Evolutionary conservation across 805 yeast genomes (phyloP), one percentile per base, ranked within the genome.

Genomic region (Ogataea pilisensis): DNA sequence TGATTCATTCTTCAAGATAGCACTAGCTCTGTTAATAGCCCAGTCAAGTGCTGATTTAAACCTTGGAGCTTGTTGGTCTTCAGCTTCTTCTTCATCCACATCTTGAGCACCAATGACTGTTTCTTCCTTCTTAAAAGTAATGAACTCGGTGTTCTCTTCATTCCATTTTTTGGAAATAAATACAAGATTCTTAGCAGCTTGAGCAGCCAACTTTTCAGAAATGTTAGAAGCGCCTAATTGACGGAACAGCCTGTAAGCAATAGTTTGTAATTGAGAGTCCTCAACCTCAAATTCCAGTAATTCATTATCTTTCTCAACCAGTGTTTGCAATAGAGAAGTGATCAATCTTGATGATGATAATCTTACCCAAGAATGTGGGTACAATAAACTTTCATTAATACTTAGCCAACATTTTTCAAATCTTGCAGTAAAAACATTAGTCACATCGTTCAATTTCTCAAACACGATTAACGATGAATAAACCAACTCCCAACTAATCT

Each of bases 301-400:
- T 13, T 34, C 39, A 1, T 29, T 20, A 0, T 43, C 38, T n/a
- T 39, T 39, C 4, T 45, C 48, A 28, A 39, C 44, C 27, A 67
- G 42, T 13, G 56, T 51, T 8, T 72, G 54, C 41, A 85, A 65
- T 37, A 84, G 56, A 1, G 63, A 54, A 1, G 82, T 80, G 30
- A 80, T 58, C 26, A 87, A 65, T 39, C 90, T 69, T 6, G 82
- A 65, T 1, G 95, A 68, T 5, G 74, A 64, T 43, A 84, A 68
- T 52, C 97, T 76, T 6, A 90, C 84, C 98, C 98, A 90, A 1
- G 93, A 72, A 61, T 90, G 97, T 2, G 97, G 97, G 58, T 77
- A 90, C 38, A 90, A 66, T 39, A 89, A 68, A 22, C 79, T 63
- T 3, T 71, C 73, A 19, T 76, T 67, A 3, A 84, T 61, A 14